Evolutionary conservation across 1,284 basidiomycete genomes (phyloP).

Genomic region (Fomitopsis betulina): DNA sequence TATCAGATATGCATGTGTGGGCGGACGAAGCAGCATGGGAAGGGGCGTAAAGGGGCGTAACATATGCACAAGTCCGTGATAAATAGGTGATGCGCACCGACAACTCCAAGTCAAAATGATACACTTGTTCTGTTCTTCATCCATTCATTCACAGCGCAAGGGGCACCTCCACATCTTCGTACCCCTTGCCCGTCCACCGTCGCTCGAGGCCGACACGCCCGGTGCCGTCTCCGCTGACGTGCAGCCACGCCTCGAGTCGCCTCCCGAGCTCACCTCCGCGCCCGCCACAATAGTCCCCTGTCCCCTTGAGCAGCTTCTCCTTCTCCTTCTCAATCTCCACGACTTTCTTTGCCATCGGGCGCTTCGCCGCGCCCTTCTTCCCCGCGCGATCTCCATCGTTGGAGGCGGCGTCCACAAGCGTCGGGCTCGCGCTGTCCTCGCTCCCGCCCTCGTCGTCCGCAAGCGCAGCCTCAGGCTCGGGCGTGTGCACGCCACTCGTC

Average conservation of each 20-base stretch:
- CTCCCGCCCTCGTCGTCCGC: slow-evolving; percentile 10
- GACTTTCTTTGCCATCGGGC: slow-evolving; percentile 20
- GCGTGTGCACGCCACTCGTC: slow-evolving; percentile 11
- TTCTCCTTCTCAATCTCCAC: slow-evolving; percentile 51
- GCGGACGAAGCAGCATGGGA: neutral
- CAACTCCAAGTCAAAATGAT: neutral
- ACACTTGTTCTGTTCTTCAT: neutral
- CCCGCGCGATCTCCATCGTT: slow-evolving; percentile 10
- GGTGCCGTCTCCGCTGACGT: slow-evolving; percentile 29
- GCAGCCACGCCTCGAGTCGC: slow-evolving; percentile 67
- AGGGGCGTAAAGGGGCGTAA: neutral
- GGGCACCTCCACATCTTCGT: slow-evolving; percentile 9
- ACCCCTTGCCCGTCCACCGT: slow-evolving; percentile 27
- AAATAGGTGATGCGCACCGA: neutral
- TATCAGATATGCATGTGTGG: neutral
- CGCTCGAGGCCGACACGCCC: slow-evolving; percentile 24
- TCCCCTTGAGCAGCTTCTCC: slow-evolving; percentile 62
- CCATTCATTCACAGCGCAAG: neutral
- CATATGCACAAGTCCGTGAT: neutral
- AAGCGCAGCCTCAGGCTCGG: neutral
- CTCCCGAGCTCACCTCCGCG: slow-evolving; percentile 71
- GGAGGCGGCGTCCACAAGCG: slow-evolving; percentile 19
- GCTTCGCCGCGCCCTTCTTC: slow-evolving; percentile 3
- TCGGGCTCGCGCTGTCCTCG: slow-evolving; percentile 16
- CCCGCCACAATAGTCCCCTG: slow-evolving; percentile 72